phyloP scores from a whole-genome alignment of 2,329 filamentous ascomycete species.

The Colletotrichum chrysophilum region DNA sequence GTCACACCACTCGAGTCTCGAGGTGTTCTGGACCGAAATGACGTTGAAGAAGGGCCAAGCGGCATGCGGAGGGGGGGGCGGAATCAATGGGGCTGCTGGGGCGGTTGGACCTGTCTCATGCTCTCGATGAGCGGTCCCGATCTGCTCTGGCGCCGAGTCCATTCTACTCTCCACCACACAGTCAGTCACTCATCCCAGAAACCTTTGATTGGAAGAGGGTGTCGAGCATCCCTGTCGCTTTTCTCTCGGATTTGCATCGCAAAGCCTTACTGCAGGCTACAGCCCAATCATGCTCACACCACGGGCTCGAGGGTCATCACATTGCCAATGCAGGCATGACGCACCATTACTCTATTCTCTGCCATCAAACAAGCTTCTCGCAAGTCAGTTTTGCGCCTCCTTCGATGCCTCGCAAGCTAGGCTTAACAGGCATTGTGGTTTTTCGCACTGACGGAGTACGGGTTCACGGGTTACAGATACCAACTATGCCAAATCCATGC shows the following conservation, averaged over 20 bases:
- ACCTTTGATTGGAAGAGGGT: not conserved
- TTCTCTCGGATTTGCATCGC: not conserved
- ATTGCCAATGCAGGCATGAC: conserved; percentile 18
- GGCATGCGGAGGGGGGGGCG: conserved; percentile 15
- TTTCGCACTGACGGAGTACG: conserved; percentile 8
- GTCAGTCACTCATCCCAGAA: not conserved
- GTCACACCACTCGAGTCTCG: conserved; percentile 18
- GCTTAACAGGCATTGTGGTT: not conserved
- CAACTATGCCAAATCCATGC: conserved; percentile 8
- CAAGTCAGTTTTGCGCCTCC: not conserved
- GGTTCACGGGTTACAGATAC: conserved; percentile 8
- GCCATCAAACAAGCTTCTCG: conserved; percentile 16
- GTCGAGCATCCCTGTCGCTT: conserved; percentile 4
- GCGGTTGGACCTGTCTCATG: conserved; percentile 14
- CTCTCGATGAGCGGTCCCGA: conserved; percentile 9
- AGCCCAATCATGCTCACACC: conserved; percentile 10
- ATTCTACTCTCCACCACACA: not conserved
- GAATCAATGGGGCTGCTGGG: conserved; percentile 13
- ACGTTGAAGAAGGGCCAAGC: conserved; percentile 30
- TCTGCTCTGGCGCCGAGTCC: not conserved
- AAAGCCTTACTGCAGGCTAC: not conserved
- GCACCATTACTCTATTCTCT: conserved; percentile 11
- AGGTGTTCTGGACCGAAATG: conserved; percentile 25
- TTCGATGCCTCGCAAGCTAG: not conserved
- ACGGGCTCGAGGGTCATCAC: not conserved